Evolutionary conservation across 768 basidiomycete genomes (phyloP), one percentile per base, ranked within the genome.

Genomic region (Tricholoma bakamatsutake): DNA sequence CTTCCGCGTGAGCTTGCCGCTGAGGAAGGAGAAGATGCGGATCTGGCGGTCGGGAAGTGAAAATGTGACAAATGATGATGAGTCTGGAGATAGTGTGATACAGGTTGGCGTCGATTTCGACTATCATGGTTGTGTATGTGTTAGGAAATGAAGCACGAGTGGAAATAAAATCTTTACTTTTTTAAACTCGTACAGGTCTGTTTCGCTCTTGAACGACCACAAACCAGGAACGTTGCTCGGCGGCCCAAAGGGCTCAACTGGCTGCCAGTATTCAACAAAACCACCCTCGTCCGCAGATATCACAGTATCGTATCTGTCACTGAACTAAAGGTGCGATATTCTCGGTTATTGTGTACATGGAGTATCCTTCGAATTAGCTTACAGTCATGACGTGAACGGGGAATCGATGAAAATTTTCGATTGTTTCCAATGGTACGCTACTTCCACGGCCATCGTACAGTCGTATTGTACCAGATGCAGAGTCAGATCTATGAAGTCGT

Each of bases 141-240:
- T 30, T 42, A 42, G 33, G 24, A 45, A 39, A 7, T 33, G 13
- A 28, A 27, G 39, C n/a, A 37, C 37, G 17, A n/a, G 15, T 18
- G 52, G 49, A 13, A 37, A 13, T 35, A 3, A 21, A 62, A 70
- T 31, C 15, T 30, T 11, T 52, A 90, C 95, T 81, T 98, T 99
- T 76, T 97, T 98, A 76, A 98, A 99, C 62, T 98, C 94, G 71
- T 97, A 98, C 40, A 98, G 69, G 65, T 98, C 93, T 0, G 97
- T 98, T 40, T 86, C 81, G 51, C 84, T 89, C 69, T 98, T 98
- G 74, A 80, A 95, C 31, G 84, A 76, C 96, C 96, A 99, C 59
- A 97, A 68, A 0, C 87, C 87, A 2, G 82, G 76, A 1, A 92
- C 76, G 54, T 86, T 83, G 60, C 83, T 84, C 0, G 97, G 96